Evolutionary conservation across 148 eudicot genomes (phyloP).

Genomic region (Rhododendron kiyosumense): DNA sequence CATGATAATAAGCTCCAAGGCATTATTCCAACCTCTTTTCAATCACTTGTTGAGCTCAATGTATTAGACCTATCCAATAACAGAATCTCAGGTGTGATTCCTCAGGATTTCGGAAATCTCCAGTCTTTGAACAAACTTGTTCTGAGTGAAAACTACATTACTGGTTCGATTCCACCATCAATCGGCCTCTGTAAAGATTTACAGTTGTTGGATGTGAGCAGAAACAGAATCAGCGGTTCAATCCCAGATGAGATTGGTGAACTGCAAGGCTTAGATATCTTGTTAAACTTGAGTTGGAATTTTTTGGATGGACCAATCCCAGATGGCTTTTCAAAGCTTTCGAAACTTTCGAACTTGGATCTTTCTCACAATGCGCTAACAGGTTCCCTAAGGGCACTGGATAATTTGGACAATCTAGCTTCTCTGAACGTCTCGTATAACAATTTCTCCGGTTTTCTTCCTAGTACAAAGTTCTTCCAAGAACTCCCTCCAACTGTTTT

Average conservation of each 20-base stretch:
- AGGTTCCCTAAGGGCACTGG: slow-evolving; percentile 25
- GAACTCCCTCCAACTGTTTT: slow-evolving; percentile 25
- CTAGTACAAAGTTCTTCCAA: slow-evolving; percentile 29
- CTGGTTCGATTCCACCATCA: slow-evolving; percentile 25
- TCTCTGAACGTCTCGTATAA: slow-evolving; percentile 36
- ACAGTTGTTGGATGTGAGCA: slow-evolving; percentile 34
- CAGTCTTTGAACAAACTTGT: slow-evolving; percentile 32
- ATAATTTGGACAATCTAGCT: slow-evolving; percentile 34
- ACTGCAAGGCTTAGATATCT: slow-evolving; percentile 30
- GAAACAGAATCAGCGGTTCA: slow-evolving; percentile 15
- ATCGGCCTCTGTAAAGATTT: slow-evolving; percentile 24
- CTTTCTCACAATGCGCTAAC: slow-evolving; percentile 31
- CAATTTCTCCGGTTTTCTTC: slow-evolving; percentile 31
- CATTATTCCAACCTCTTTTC: slow-evolving; percentile 23
- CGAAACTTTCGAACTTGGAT: slow-evolving; percentile 35
- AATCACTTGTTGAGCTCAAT: slow-evolving; percentile 22
- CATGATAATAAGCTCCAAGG: slow-evolving; percentile 17
- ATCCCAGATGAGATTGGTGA: slow-evolving; percentile 33
- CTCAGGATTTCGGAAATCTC: slow-evolving; percentile 26
- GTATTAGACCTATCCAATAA: slow-evolving; percentile 33
- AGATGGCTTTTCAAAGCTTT: slow-evolving; percentile 23
- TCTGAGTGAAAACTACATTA: slow-evolving; percentile 21
- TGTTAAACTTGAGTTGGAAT: slow-evolving; percentile 32
- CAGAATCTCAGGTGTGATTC: slow-evolving; percentile 25
- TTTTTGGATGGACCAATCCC: slow-evolving; percentile 28